Percentiles rank a stretch among this genome's conserved stretches.
phyloP scores from a whole-genome alignment of 108 stramenopile species.

The Epipyxis sp. region DNA sequence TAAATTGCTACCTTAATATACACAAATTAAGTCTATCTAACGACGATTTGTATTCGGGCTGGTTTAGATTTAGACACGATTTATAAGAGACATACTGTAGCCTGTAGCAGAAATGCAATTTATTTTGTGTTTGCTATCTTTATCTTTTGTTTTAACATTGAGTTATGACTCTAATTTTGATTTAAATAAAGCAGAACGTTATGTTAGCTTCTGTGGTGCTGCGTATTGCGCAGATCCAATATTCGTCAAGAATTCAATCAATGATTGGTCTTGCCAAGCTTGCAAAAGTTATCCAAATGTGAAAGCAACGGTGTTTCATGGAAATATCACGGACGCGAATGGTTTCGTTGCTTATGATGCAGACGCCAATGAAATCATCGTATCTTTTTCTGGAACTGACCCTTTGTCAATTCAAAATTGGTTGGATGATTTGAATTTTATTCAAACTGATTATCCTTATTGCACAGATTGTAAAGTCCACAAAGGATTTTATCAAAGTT shows the following conservation, averaged over 20 bases:
- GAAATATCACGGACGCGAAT: slow-evolving; percentile 9
- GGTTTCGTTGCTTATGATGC: slow-evolving; percentile 21
- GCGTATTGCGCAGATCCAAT: slow-evolving; percentile 13
- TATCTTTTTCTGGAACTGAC: slow-evolving; percentile 36
- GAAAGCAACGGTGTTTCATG: background rate
- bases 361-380: background rate
- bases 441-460: slow-evolving; percentile 1
- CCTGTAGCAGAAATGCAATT: too few relatives aligned
- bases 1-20: too few relatives aligned
- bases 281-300: slow-evolving; percentile 6
- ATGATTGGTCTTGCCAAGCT: slow-evolving; percentile 1
- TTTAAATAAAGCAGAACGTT: background rate
- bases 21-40: too few relatives aligned
- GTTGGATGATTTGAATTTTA: slow-evolving; percentile 33
- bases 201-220: slow-evolving; percentile 9
- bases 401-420: slow-evolving; percentile 27
- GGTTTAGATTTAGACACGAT: too few relatives aligned
- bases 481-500: slow-evolving; percentile 29
- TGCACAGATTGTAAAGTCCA: slow-evolving; percentile 31
- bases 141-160: too few relatives aligned
- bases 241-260: background rate
- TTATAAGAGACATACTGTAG: too few relatives aligned
- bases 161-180: slow-evolving; percentile 1
- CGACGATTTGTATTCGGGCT: too few relatives aligned
- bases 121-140: too few relatives aligned